Conservation (phyloP, 2,329 filamentous ascomycete genomes). For the Cercospora brassicicola region DNA sequence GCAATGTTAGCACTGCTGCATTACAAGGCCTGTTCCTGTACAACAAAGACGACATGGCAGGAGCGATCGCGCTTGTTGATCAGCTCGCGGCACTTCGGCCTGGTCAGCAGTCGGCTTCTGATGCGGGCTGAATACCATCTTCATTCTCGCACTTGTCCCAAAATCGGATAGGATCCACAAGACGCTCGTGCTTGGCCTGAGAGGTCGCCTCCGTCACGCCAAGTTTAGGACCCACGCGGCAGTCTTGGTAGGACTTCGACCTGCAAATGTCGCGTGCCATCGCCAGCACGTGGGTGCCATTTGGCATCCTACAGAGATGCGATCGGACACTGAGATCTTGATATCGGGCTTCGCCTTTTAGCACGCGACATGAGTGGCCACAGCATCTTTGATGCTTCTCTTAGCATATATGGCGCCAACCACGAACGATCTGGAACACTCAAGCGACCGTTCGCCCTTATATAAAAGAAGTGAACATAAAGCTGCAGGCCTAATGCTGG, state of each 20-base stretch:
- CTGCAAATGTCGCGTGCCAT: constrained; percentile 6
- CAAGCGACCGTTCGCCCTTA: not conserved
- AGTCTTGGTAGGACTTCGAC: not conserved
- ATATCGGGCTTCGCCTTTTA: not conserved
- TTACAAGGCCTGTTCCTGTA: constrained; percentile 93
- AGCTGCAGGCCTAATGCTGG: not conserved
- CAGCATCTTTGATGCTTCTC: not conserved
- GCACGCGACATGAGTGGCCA: not conserved
- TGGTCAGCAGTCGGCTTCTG: not conserved
- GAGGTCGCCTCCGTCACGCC: not conserved
- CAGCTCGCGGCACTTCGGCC: constrained; percentile 30
- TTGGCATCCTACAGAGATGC: not conserved
- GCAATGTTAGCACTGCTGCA: constrained; percentile 78
- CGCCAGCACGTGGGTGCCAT: not conserved
- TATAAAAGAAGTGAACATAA: not conserved
- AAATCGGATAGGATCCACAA: not conserved
- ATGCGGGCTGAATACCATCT: not conserved
- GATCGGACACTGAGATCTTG: not conserved
- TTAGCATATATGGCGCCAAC: not conserved
- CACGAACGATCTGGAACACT: not conserved
- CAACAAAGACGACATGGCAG: constrained; percentile 87
- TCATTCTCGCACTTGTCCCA: not conserved
- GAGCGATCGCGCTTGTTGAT: constrained; percentile 63
- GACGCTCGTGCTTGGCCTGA: not conserved
- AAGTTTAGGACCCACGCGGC: not conserved